Evolutionary conservation across 2,329 filamentous ascomycete species (phyloP).

Genomic region (Talaromyces sp.): DNA sequence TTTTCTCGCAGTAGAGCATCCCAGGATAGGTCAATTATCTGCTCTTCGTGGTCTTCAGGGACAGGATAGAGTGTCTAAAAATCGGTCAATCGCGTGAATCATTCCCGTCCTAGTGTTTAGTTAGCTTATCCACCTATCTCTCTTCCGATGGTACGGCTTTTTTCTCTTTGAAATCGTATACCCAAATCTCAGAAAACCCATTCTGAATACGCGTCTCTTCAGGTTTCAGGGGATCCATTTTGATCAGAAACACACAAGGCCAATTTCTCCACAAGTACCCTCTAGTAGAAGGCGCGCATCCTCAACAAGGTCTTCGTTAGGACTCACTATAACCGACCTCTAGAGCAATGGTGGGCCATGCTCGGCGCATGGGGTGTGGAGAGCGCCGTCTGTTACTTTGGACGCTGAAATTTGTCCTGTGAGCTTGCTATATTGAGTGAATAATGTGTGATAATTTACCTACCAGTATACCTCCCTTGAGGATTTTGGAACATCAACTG

Average conservation of each 20-base stretch:
- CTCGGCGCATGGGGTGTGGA: neutral
- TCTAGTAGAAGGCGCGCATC: neutral
- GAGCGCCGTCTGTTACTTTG: neutral
- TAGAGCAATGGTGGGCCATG: neutral
- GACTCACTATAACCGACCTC: neutral
- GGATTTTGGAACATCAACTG: too few species aligned
- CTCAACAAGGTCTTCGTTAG: neutral
- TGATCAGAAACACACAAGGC: neutral
- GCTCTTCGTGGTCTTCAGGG: neutral
- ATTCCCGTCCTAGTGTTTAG: too few species aligned
- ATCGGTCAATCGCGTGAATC: too few species aligned
- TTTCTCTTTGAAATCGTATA: too few species aligned
- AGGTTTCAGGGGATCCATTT: neutral
- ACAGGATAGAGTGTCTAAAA: neutral
- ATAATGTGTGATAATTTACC: too few species aligned
- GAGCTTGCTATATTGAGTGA: too few species aligned
- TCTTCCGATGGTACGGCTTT: too few species aligned
- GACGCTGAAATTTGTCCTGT: neutral
- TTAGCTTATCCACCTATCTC: too few species aligned
- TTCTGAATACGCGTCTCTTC: neutral
- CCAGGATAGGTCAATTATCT: neutral
- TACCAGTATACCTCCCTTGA: neutral
- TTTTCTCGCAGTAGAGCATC: neutral
- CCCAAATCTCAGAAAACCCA: neutral
- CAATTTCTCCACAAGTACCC: neutral